These are phyloP conservation scores for Brasenia schreberi DNA, from an alignment of 164 flowering plant species.

Conservation along the genomic window DNA sequence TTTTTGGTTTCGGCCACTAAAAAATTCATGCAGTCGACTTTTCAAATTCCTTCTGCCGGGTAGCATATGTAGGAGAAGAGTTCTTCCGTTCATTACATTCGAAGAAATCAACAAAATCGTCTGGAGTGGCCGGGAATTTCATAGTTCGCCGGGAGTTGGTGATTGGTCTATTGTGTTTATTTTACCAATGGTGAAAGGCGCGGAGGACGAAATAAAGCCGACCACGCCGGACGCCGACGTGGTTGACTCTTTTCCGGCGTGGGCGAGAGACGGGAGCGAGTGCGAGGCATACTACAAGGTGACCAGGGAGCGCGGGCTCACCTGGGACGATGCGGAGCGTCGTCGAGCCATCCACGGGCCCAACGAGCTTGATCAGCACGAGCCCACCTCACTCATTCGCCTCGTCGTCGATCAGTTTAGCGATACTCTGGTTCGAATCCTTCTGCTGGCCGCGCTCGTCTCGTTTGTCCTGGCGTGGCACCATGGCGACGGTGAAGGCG, in stretches of 20 bases:
- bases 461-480: constrained; percentile 41
- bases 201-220: background rate
- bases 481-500: constrained; percentile 41
- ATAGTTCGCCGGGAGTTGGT: background rate
- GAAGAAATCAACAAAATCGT: too few relatives aligned
- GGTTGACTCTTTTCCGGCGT: constrained; percentile 30
- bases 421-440: constrained; percentile 35
- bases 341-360: constrained; percentile 22
- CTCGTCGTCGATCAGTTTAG: constrained; percentile 38
- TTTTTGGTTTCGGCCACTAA: too few relatives aligned
- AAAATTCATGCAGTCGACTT: too few relatives aligned
- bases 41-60: too few relatives aligned
- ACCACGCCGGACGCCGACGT: background rate
- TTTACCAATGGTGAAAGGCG: background rate
- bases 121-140: too few relatives aligned
- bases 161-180: too few relatives aligned
- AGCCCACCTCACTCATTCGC: constrained; percentile 26
- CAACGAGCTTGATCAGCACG: constrained; percentile 43
- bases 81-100: too few relatives aligned
- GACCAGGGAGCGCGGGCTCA: constrained; percentile 12
- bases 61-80: too few relatives aligned
- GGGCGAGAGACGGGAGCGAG: constrained; percentile 44
- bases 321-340: constrained; percentile 23
- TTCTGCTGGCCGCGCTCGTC: constrained; percentile 34
- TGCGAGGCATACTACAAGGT: constrained; percentile 29